Percentiles rank a stretch among this genome's conserved stretches.
Conservation (phyloP, 768 basidiomycete genomes). For the Leccinum boreale region DNA sequence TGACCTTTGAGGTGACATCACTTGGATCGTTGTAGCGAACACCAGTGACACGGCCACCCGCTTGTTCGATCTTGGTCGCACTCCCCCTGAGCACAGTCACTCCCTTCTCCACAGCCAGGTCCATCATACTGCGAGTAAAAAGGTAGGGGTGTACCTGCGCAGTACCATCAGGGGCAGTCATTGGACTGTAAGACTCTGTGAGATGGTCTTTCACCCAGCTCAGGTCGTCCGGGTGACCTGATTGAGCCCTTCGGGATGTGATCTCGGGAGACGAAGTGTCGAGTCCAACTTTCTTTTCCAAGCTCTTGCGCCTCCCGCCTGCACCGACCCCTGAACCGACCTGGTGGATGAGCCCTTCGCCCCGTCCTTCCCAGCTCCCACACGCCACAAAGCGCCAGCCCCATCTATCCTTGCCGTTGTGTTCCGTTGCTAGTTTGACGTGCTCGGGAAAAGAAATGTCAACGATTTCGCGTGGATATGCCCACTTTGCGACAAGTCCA, state of each 20-base stretch:
- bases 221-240: constrained; percentile 49
- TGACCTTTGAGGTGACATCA: constrained; percentile 25
- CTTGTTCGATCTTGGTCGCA: constrained; percentile 45
- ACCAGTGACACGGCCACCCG: constrained; percentile 42
- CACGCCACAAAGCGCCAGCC: constrained; percentile 78
- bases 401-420: constrained; percentile 71
- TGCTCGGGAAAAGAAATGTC: constrained; percentile 67
- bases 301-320: constrained; percentile 40
- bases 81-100: constrained; percentile 45
- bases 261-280: constrained; percentile 4
- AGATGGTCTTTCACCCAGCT: constrained; percentile 54
- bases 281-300: constrained; percentile 56
- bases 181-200: constrained; percentile 58
- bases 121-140: constrained; percentile 71
- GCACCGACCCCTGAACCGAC: constrained; percentile 25
- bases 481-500: constrained; percentile 84
- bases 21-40: constrained; percentile 37
- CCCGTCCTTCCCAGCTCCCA: constrained; percentile 69
- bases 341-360: constrained; percentile 31
- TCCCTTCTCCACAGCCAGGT: constrained; percentile 55
- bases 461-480: constrained; percentile 68
- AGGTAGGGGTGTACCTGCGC: constrained; percentile 77
- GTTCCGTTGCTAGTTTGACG: constrained; percentile 63
- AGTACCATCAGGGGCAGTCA: constrained; percentile 50
- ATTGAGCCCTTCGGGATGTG: constrained; percentile 20